These are phyloP conservation scores for Canna indica DNA, from an alignment of 176 grass and related monocot species.

Conservation along the genomic window DNA sequence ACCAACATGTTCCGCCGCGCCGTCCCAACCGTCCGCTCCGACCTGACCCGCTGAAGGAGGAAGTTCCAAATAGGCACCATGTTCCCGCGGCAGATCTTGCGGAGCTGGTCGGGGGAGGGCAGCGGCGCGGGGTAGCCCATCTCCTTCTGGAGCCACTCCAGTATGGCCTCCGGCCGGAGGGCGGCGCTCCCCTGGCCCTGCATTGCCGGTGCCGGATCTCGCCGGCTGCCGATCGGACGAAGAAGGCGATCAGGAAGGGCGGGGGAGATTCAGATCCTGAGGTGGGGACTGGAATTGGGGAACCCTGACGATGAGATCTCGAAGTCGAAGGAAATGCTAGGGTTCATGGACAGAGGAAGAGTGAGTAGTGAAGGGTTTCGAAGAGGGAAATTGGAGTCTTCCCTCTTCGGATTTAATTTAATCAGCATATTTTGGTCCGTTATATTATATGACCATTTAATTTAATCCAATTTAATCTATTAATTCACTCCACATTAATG, in stretches of 20 bases:
- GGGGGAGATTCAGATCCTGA: background rate
- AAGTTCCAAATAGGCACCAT: slow-evolving; percentile 95
- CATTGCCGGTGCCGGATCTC: slow-evolving; percentile 30
- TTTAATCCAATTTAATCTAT: too few species aligned
- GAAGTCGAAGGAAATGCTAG: background rate
- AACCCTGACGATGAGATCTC: background rate
- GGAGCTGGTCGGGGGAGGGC: slow-evolving; percentile 70
- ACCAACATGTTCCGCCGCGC: slow-evolving; percentile 80
- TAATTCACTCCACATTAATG: too few species aligned
- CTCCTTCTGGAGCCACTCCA: slow-evolving; percentile 97
- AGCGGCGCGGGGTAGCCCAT: slow-evolving; percentile 85
- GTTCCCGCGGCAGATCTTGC: slow-evolving; percentile 99
- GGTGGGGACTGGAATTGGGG: background rate
- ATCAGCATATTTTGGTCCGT: too few species aligned
- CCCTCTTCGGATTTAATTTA: too few species aligned
- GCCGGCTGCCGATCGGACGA: background rate
- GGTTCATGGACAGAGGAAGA: background rate
- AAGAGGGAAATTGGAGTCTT: background rate
- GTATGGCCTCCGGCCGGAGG: slow-evolving; percentile 60
- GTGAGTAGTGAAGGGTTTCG: background rate
- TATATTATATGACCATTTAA: too few species aligned
- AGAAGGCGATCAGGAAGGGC: background rate
- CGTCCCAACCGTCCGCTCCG: slow-evolving; percentile 78
- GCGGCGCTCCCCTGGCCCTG: slow-evolving; percentile 42
- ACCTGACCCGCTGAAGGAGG: slow-evolving; percentile 84